These are phyloP conservation scores for Tremella fuciformis DNA, from an alignment of 768 basidiomycete genomes.

Conservation along the genomic window DNA sequence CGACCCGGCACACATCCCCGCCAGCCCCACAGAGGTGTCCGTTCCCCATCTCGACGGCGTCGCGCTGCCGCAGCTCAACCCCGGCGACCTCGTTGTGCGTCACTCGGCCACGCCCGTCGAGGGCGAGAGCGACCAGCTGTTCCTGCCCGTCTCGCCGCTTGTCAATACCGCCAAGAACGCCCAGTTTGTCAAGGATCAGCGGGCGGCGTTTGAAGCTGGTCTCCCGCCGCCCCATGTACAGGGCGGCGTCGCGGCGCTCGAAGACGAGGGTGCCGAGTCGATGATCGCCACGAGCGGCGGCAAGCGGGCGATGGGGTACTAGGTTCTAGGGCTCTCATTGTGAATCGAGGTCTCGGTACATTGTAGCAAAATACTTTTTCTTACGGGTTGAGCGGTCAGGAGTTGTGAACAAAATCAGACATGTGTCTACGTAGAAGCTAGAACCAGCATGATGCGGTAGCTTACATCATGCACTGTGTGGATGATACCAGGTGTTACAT, in stretches of 20 bases:
- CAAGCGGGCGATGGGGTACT: conserved; percentile 30
- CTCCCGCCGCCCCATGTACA: conserved; percentile 25
- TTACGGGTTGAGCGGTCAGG: too few species aligned
- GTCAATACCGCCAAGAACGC: background rate
- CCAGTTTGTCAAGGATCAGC: conserved; percentile 17
- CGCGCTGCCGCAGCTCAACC: conserved; percentile 20
- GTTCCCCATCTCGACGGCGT: conserved; percentile 25
- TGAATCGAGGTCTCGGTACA: too few species aligned
- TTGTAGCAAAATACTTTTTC: too few species aligned
- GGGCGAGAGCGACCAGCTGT: conserved; percentile 7
- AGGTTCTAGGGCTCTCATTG: background rate
- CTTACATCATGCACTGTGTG: too few species aligned
- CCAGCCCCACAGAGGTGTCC: background rate
- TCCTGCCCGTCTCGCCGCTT: conserved; percentile 14
- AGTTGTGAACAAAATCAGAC: too few species aligned
- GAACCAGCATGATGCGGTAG: too few species aligned
- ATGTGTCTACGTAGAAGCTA: too few species aligned
- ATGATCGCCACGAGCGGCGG: conserved; percentile 19
- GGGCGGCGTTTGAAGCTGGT: conserved; percentile 31
- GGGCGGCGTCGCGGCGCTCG: conserved; percentile 17
- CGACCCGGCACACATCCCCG: conserved; percentile 5
- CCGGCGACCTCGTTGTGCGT: conserved; percentile 40
- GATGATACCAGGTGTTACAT: too few species aligned
- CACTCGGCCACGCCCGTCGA: conserved; percentile 22
- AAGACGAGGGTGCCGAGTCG: conserved; percentile 16